Evolutionary conservation across 2,329 filamentous ascomycete genomes (phyloP).

Genomic region (Aspergillus luchuensis): DNA sequence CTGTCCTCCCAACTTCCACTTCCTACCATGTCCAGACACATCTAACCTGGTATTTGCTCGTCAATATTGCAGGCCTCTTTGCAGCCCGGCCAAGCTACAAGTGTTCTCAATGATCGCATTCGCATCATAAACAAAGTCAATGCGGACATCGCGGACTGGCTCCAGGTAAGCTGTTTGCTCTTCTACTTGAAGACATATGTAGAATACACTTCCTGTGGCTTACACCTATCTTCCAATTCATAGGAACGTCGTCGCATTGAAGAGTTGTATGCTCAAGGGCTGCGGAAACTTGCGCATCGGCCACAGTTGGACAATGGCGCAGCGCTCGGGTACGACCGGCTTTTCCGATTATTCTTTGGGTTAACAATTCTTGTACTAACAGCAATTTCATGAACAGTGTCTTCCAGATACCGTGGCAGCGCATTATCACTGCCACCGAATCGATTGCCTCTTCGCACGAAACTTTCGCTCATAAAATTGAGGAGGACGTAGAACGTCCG

Average conservation of each 20-base stretch:
- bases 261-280: slow-evolving; percentile 79
- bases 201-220: slow-evolving; percentile 2
- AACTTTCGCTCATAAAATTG: slow-evolving; percentile 76
- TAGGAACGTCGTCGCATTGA: slow-evolving; percentile 93
- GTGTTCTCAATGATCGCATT: slow-evolving; percentile 81
- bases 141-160: slow-evolving; percentile 90
- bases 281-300: slow-evolving; percentile 77
- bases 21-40: slow-evolving; percentile 2
- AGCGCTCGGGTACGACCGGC: slow-evolving; percentile 75
- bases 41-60: slow-evolving; percentile 5
- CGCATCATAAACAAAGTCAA: slow-evolving; percentile 86
- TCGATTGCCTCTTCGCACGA: slow-evolving; percentile 82
- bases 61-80: slow-evolving; percentile 66
- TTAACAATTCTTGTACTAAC: background rate
- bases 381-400: slow-evolving; percentile 59
- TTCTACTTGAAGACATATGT: slow-evolving; percentile 4
- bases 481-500: slow-evolving; percentile 82
- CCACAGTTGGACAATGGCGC: slow-evolving; percentile 73
- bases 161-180: slow-evolving; percentile 67
- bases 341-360: background rate
- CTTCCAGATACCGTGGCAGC: slow-evolving; percentile 88
- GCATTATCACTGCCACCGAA: slow-evolving; percentile 77
- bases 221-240: slow-evolving; percentile 11
- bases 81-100: slow-evolving; percentile 78
- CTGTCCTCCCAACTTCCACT: background rate